Evolutionary conservation across 225 moss, liverwort and hornwort genomes (phyloP), one percentile per base, ranked within the genome.

Genomic region (Marchantia polymorpha): DNA sequence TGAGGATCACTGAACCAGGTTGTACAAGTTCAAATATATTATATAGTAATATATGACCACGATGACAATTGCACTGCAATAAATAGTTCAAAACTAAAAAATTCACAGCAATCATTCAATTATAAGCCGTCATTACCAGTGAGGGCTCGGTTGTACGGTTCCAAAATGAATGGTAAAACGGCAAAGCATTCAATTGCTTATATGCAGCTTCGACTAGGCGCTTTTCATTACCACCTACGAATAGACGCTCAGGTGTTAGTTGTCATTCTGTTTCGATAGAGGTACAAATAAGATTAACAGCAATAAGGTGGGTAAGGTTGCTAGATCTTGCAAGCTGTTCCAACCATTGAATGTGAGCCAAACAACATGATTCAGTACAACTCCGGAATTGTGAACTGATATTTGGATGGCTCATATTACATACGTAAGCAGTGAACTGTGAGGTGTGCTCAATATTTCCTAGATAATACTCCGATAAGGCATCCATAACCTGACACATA

Each of bases 101-200:
- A 7, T 27, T 11, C 26, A 65, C 27, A 27, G 27, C 4, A 50
- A 51, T 10, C 23, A 15, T 23, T 23, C 19, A 69, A 39, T 39
- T 39, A 39, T 39, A 39, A 23, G 22, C 52, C 2, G 73, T 54
- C 30, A 49, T 54, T 85, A 95, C 97, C 97, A 99, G 72, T 80
- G 95, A 63, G 52, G 97, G 97, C 80, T 89, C 93, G 20, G 94
- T 84, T 0, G 97, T 90, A 39, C 97, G 91, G 82, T 99, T 94
- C 97, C 97, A 99, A 78, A 99, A 99, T 25, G 91, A 92, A 79
- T 94, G 97, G 80, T 99, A 99, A 82, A 99, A 99, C 47, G 97
- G 97, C 81, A 99, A 83, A 46, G 77, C 84, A 46, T 77, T 90
- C 85, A 95, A 47, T 77, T 99, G 97, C 81, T 89, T 92, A 6